These are phyloP conservation scores for Sarocladium brachiariae DNA, from an alignment of 2,329 filamentous ascomycete species.

Conservation along the genomic window DNA sequence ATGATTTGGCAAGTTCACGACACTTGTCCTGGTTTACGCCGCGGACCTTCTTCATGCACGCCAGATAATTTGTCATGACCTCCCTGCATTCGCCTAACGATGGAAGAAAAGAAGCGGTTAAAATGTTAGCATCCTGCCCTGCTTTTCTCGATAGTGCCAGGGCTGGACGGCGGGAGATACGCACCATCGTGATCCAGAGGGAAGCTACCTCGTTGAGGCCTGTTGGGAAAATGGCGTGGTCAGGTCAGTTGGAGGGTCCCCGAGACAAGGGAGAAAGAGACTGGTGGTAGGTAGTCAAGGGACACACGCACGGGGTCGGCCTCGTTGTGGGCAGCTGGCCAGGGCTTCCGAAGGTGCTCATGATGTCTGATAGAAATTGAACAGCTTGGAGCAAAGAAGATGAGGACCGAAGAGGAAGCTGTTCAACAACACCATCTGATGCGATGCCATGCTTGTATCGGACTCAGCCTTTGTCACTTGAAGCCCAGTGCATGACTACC, in stretches of 20 bases:
- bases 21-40: constrained; percentile 86
- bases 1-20: constrained; percentile 77
- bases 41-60: constrained; percentile 75
- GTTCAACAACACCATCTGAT: too few relatives aligned
- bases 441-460: neutral
- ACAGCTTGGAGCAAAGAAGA: too few relatives aligned
- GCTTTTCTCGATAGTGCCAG: constrained; percentile 3
- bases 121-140: neutral
- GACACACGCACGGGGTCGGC: constrained; percentile 57
- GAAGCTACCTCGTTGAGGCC: constrained; percentile 87
- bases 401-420: too few relatives aligned
- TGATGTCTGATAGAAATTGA: constrained; percentile 20
- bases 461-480: neutral
- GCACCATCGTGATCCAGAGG: constrained; percentile 85
- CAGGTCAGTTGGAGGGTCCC: constrained; percentile 3
- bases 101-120: too few relatives aligned
- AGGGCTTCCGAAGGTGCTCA: constrained; percentile 64
- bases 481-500: too few relatives aligned
- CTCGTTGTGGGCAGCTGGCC: constrained; percentile 60
- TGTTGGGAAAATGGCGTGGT: constrained; percentile 30
- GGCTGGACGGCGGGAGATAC: constrained; percentile 14
- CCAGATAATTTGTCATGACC: constrained; percentile 77
- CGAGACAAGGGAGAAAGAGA: neutral
- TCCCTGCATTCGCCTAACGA: constrained; percentile 79
- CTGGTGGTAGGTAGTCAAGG: constrained; percentile 6